Evolutionary conservation across 164 flowering plant genomes (phyloP).

Genomic region (Macadamia integrifolia): DNA sequence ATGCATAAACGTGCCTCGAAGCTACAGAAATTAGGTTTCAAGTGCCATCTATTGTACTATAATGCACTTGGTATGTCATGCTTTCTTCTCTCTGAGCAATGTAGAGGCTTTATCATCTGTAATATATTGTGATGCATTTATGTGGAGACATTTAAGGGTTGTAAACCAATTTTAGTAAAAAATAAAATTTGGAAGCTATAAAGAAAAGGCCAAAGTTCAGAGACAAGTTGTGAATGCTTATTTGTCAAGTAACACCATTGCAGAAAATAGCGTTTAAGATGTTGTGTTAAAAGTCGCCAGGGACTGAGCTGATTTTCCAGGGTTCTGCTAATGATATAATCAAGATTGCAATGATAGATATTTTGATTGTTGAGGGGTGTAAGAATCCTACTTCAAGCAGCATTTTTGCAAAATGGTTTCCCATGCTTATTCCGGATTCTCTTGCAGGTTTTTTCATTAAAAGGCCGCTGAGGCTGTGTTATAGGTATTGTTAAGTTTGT

Average conservation of each 20-base stretch:
- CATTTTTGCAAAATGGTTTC: constrained; percentile 27
- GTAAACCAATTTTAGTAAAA: constrained; percentile 81
- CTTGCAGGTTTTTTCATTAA: constrained; percentile 59
- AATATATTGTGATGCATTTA: constrained; percentile 35
- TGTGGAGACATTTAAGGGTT: constrained; percentile 75
- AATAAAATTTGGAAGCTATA: constrained; percentile 66
- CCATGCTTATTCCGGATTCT: constrained; percentile 73
- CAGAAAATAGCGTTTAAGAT: neutral
- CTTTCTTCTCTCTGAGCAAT: neutral
- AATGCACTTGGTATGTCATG: neutral
- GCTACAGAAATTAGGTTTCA: neutral
- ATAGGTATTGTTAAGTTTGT: too few relatives aligned
- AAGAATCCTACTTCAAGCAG: constrained; percentile 22
- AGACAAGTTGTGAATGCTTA: constrained; percentile 96
- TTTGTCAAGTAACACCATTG: constrained; percentile 67
- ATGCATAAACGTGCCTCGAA: neutral
- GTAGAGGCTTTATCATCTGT: neutral
- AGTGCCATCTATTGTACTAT: neutral
- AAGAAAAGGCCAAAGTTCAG: constrained; percentile 94
- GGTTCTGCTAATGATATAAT: constrained; percentile 98
- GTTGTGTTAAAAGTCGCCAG: neutral
- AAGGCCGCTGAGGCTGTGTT: neutral
- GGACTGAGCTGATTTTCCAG: constrained; percentile 33
- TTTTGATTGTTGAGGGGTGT: constrained; percentile 51
- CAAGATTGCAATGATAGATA: constrained; percentile 86